Conservation (phyloP, 1,139 yeast species). For the Taiozyma onychis region DNA sequence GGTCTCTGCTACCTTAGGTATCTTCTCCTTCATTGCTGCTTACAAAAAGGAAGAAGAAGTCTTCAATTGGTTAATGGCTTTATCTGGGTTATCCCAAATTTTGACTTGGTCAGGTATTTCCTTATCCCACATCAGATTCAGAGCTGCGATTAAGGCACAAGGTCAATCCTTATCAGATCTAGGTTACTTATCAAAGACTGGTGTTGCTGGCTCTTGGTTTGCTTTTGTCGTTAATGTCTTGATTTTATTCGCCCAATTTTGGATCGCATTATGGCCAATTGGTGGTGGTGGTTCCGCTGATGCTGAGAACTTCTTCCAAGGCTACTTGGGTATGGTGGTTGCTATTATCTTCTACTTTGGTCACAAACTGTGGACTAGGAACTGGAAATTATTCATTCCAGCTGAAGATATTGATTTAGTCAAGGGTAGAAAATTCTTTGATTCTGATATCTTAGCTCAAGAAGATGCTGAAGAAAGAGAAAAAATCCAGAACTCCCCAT, state of each 20-base stretch:
- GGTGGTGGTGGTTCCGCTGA: slow-evolving; percentile 40
- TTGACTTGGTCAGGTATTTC: slow-evolving; percentile 84
- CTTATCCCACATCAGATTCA: slow-evolving; percentile 71
- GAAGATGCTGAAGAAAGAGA: slow-evolving; percentile 47
- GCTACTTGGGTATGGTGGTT: slow-evolving; percentile 50
- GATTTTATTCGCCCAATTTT: slow-evolving; percentile 74
- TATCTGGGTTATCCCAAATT: slow-evolving; percentile 78
- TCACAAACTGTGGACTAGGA: slow-evolving; percentile 45
- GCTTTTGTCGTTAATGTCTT: slow-evolving; percentile 57
- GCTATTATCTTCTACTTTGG: slow-evolving; percentile 43
- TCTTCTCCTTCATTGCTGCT: slow-evolving; percentile 45
- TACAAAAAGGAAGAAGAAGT: slow-evolving; percentile 57
- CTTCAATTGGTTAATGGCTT: slow-evolving; percentile 76
- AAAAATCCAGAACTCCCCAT: slow-evolving; percentile 28
- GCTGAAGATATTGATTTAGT: slow-evolving; percentile 46
- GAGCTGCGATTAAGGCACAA: slow-evolving; percentile 63
- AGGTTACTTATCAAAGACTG: slow-evolving; percentile 64
- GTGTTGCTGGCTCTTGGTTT: slow-evolving; percentile 61
- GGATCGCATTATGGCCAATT: slow-evolving; percentile 72
- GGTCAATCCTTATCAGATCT: slow-evolving; percentile 64
- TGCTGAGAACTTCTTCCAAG: slow-evolving; percentile 47
- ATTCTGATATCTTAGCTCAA: slow-evolving; percentile 43
- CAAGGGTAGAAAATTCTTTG: slow-evolving; percentile 50
- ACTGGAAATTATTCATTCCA: slow-evolving; percentile 37
- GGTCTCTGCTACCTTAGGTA: slow-evolving; percentile 44